Base-by-base conservation (phyloP, 2,329 filamentous ascomycete genomes). In the Cercospora sp. region DNA sequence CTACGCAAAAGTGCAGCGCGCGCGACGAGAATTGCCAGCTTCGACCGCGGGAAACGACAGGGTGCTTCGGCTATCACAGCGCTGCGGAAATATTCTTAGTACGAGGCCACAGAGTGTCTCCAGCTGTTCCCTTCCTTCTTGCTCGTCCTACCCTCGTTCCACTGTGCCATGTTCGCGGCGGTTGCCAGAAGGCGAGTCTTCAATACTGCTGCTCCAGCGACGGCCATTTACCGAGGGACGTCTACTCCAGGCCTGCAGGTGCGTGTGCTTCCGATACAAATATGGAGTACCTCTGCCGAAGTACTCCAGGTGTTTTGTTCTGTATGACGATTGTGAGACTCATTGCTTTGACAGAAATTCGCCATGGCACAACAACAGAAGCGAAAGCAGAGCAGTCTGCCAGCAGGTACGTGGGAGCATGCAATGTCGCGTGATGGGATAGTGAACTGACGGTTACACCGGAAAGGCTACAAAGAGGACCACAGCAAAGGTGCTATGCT, bases 401-500 rank as follows among this genome's bases (percentile, higher is more conserved):
- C 83, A 62, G 80, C 76, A 67, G 81, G 83, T 84, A 76, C 64
- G 80, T 77, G 42, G 23, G 23, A 26, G 28, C 23, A 20, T n/a
- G 60, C 33, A 18, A 20, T 59, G 26, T 48, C 51, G 51, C 9
- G 42, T 28, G 23, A 30, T 40, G 31, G 51, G 10, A 42, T 42
- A 40, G 16, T 3, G 57, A 30, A 33, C 63, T 66, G 66, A 64
- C 60, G 16, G 26, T 26, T 16, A 5, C 10, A 48, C n/a, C 23
- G 60, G 16, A 5, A 75, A 92, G 91, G 90, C 75, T 94, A 95
- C 82, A 88, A 85, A 76, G 92, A 95, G 82, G 91, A 95, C 80
- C 85, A 86, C 75, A 89, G 88, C 75, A 94, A 93, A 79, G 91
- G 91, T 64, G 84, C 88, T 58, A 95, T 92, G 91, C 85, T 95